A percentile compares a stretch with the other conserved stretches of the same genome.
Evolutionary conservation across 441 rosid species (phyloP).

Genomic region (Hypseocharis bilobata): DNA sequence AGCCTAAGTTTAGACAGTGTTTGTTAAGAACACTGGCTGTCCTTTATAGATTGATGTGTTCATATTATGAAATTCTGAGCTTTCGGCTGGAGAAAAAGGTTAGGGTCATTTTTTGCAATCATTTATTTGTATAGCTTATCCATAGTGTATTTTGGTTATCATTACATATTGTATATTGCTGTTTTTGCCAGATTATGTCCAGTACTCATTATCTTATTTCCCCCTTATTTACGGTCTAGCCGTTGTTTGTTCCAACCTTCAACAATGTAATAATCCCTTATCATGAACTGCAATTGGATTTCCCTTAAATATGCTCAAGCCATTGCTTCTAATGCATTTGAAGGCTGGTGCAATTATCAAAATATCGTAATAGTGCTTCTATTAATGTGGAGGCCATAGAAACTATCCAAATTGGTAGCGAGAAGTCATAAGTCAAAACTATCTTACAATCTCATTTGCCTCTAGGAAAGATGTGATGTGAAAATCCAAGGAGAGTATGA

Average conservation of each 20-base stretch:
- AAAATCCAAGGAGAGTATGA: not conserved
- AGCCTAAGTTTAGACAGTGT: constrained; percentile 86
- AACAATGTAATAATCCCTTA: not conserved
- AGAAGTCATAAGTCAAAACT: not conserved
- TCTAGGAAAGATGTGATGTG: not conserved
- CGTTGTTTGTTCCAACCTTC: not conserved
- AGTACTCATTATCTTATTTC: not conserved
- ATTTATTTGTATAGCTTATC: constrained; percentile 4
- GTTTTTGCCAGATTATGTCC: constrained; percentile 7
- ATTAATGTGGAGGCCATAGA: not conserved
- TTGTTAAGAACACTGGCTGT: constrained; percentile 75
- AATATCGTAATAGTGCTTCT: not conserved
- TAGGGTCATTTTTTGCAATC: constrained; percentile 17
- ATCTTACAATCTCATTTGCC: not conserved
- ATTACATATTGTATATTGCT: not conserved
- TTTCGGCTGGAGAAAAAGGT: constrained; percentile 62
- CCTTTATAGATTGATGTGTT: constrained; percentile 73
- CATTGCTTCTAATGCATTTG: constrained; percentile 6
- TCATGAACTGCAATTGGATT: not conserved
- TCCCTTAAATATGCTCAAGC: not conserved
- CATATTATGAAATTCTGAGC: constrained; percentile 81
- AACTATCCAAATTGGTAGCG: not conserved
- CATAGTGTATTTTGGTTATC: not conserved
- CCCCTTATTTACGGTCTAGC: not conserved
- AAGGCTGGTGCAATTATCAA: not conserved